Percentiles rank a stretch among this genome's conserved stretches.
phyloP scores from a whole-genome alignment of 768 basidiomycete genomes.

The Russula vinacea region DNA sequence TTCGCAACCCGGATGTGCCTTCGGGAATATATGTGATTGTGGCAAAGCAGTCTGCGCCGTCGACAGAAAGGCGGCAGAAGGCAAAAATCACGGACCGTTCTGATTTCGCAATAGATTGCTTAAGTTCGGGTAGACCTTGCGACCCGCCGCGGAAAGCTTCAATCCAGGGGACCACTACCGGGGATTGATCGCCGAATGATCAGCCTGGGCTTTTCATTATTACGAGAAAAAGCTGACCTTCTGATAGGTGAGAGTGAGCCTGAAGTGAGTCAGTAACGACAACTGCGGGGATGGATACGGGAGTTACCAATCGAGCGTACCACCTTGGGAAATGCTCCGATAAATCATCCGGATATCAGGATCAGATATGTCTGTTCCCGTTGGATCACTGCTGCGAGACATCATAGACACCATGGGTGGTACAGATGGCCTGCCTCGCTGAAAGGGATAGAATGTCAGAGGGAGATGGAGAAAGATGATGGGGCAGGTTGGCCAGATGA shows the following conservation, averaged over 20 bases:
- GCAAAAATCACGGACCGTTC: slow-evolving; percentile 24
- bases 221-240: slow-evolving; percentile 17
- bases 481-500: not conserved
- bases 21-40: slow-evolving; percentile 28
- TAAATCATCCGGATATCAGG: slow-evolving; percentile 26
- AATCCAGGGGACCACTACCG: slow-evolving; percentile 26
- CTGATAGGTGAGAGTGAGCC: slow-evolving; percentile 25
- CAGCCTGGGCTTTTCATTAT: not conserved
- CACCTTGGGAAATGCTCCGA: slow-evolving; percentile 19
- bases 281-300: not conserved
- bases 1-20: slow-evolving; percentile 23
- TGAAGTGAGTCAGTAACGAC: not conserved
- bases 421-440: not conserved
- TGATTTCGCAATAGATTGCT: slow-evolving; percentile 6
- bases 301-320: slow-evolving; percentile 25
- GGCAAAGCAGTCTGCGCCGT: slow-evolving; percentile 10
- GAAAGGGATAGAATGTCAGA: slow-evolving; percentile 1
- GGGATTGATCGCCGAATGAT: not conserved
- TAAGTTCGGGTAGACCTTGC: slow-evolving; percentile 25
- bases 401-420: slow-evolving; percentile 19
- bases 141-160: slow-evolving; percentile 27
- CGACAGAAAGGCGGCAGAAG: slow-evolving; percentile 18
- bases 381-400: slow-evolving; percentile 3
- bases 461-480: slow-evolving; percentile 1
- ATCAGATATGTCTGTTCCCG: slow-evolving; percentile 14